Conservation (phyloP, 2,329 filamentous ascomycete genomes). For the Monilinia vaccinii-corymbosi region DNA sequence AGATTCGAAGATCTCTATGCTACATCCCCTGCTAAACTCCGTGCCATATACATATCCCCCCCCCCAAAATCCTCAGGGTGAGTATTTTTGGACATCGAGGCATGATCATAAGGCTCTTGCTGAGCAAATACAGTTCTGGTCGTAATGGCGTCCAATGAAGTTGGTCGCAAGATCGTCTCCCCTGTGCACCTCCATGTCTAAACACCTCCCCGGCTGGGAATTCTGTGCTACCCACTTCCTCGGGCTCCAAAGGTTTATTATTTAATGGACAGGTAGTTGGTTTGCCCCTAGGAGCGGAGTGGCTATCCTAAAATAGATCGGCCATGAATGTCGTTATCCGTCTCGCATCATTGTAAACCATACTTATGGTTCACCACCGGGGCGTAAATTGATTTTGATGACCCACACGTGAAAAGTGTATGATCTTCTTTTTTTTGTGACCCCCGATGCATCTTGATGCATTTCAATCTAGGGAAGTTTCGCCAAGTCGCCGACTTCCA, state of each 20-base stretch:
- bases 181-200: neutral
- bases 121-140: neutral
- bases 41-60: constrained; percentile 6
- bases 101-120: constrained; percentile 3
- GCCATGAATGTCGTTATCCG: constrained; percentile 8
- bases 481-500: constrained; percentile 10
- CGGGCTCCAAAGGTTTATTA: constrained; percentile 2
- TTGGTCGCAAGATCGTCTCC: neutral
- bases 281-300: neutral
- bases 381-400: neutral
- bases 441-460: constrained; percentile 3
- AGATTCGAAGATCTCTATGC: constrained; percentile 3
- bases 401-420: neutral
- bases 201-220: neutral
- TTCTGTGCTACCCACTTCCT: neutral
- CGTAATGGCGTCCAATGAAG: neutral
- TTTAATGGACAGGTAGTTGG: neutral
- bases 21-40: neutral
- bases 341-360: constrained; percentile 2
- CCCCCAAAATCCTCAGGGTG: neutral
- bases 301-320: constrained; percentile 6
- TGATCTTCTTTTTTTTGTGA: constrained; percentile 3
- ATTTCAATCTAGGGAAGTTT: neutral
- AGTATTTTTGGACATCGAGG: constrained; percentile 1
- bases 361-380: neutral